Evolutionary conservation across 106 monocot genomes (phyloP).

Genomic region (Iris macrosiphon): DNA sequence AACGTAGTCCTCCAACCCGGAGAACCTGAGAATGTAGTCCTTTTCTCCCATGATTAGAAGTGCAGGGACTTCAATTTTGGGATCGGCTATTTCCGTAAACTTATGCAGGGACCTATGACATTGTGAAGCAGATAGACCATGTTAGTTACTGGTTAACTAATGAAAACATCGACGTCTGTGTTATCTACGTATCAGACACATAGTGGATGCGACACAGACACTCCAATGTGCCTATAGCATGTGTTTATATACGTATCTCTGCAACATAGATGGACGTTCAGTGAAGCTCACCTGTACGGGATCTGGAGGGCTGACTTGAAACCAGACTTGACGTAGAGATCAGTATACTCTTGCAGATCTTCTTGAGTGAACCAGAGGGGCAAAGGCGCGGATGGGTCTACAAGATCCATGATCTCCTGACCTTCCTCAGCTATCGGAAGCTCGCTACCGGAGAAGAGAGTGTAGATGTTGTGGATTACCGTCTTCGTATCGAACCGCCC

Average conservation of each 20-base stretch:
- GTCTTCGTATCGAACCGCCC: slow-evolving; percentile 19
- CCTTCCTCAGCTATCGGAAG: slow-evolving; percentile 23
- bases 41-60: slow-evolving; percentile 27
- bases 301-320: slow-evolving; percentile 24
- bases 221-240: no score
- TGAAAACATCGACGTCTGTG: no score
- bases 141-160: no score
- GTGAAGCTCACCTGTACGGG: slow-evolving; percentile 24
- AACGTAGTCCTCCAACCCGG: slow-evolving; percentile 9
- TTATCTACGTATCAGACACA: no score
- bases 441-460: slow-evolving; percentile 25
- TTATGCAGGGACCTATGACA: not conserved
- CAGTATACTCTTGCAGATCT: slow-evolving; percentile 21
- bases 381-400: slow-evolving; percentile 24
- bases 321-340: slow-evolving; percentile 27
- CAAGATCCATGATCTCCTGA: slow-evolving; percentile 39
- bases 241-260: no score
- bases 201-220: no score
- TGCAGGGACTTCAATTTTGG: slow-evolving; percentile 4
- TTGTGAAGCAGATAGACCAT: no score
- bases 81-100: not conserved
- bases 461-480: slow-evolving; percentile 25
- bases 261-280: no score
- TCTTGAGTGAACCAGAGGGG: slow-evolving; percentile 34
- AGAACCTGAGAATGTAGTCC: slow-evolving; percentile 12